A percentile compares a stretch with the other conserved stretches of the same genome.
Evolutionary conservation across 129 eudicot species (phyloP).

Genomic region (Chrysanthemum seticuspe): DNA sequence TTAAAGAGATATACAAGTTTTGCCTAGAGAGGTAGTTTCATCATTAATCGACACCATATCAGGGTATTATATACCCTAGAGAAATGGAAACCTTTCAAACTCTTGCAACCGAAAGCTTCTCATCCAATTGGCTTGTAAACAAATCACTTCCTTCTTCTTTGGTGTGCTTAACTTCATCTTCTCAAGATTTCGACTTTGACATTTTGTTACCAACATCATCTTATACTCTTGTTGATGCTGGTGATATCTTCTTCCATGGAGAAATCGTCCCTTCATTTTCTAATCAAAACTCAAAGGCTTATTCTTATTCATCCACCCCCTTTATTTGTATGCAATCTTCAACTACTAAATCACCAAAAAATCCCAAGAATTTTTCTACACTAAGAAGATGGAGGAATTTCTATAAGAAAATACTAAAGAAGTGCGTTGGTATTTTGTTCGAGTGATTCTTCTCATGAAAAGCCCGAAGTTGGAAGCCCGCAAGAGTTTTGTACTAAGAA

Average conservation of each 20-base stretch:
- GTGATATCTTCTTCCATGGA: conserved; percentile 19
- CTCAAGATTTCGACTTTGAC: conserved; percentile 25
- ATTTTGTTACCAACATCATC: conserved; percentile 15
- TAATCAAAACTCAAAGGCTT: conserved; percentile 8
- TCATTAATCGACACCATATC: no score
- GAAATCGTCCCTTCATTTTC: conserved; percentile 14
- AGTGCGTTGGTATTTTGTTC: conserved; percentile 4
- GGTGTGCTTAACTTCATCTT: conserved; percentile 16
- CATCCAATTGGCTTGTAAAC: conserved; percentile 26
- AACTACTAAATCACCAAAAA: neutral
- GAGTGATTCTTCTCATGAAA: neutral
- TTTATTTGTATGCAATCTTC: conserved; percentile 9
- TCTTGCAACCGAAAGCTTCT: conserved; percentile 25
- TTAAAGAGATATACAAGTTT: no score
- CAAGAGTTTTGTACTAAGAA: neutral
- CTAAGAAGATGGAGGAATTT: conserved; percentile 12
- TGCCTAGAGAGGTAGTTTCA: no score
- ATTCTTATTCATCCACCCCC: conserved; percentile 12
- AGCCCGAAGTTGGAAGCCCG: neutral
- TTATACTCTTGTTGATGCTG: conserved; percentile 22
- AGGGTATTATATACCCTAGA: no score
- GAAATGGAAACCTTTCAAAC: conserved; percentile 22
- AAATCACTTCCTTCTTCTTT: conserved; percentile 28
- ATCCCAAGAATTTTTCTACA: neutral
- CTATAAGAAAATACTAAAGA: conserved; percentile 17